Conservation (phyloP, 306 rosid species). For the Prunus davidiana region DNA sequence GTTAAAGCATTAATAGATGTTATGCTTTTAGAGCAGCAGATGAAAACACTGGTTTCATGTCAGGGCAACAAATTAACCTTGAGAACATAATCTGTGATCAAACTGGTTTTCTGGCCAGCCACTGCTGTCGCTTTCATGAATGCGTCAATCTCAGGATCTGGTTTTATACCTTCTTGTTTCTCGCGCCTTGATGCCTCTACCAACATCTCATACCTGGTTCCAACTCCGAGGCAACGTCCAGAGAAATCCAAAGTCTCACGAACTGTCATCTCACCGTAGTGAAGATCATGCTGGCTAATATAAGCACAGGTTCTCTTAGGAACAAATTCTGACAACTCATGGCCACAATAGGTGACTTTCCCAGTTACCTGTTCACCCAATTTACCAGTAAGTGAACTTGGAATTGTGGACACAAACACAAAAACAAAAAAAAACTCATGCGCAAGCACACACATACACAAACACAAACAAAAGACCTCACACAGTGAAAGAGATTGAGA, state of each 20-base stretch:
- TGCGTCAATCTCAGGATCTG: slow-evolving; percentile 80
- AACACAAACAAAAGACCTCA: neutral
- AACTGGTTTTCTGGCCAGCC: slow-evolving; percentile 64
- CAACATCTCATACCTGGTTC: slow-evolving; percentile 56
- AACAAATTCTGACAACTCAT: slow-evolving; percentile 66
- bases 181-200: slow-evolving; percentile 50
- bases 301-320: slow-evolving; percentile 77
- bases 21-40: neutral
- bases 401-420: neutral
- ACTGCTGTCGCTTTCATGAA: slow-evolving; percentile 81
- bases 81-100: slow-evolving; percentile 70
- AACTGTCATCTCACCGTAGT: slow-evolving; percentile 81
- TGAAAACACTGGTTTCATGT: neutral
- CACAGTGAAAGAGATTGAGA: neutral
- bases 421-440: neutral
- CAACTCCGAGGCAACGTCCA: slow-evolving; percentile 67
- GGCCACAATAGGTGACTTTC: slow-evolving; percentile 67
- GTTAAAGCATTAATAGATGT: slow-evolving; percentile 30
- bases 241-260: slow-evolving; percentile 74
- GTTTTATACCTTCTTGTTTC: slow-evolving; percentile 50
- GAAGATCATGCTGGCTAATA: slow-evolving; percentile 77
- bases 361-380: slow-evolving; percentile 49
- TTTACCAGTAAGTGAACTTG: neutral
- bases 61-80: slow-evolving; percentile 44
- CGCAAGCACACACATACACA: neutral